These are phyloP conservation scores for Nitzschia inconspicua DNA, from an alignment of 108 stramenopile species.

Conservation along the genomic window DNA sequence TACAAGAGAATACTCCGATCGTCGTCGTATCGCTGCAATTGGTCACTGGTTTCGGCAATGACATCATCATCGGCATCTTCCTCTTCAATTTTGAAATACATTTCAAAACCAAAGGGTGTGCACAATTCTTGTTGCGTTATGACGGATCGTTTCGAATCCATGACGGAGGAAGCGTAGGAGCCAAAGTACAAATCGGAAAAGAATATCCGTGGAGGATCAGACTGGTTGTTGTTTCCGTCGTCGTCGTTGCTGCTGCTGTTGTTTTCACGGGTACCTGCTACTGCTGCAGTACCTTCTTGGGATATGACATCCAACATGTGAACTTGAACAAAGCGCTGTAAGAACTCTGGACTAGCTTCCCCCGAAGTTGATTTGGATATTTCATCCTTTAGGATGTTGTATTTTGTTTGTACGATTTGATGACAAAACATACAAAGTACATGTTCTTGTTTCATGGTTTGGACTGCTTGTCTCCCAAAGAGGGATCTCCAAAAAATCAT, in stretches of 20 bases:
- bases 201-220: conserved; percentile 10
- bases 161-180: conserved; percentile 18
- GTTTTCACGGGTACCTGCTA: too few species aligned
- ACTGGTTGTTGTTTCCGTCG: too few species aligned
- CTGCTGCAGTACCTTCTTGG: too few species aligned
- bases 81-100: conserved; percentile 25
- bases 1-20: conserved; percentile 11
- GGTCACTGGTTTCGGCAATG: too few species aligned
- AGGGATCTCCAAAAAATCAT: conserved; percentile 26
- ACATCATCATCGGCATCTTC: conserved; percentile 16
- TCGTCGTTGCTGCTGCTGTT: too few species aligned
- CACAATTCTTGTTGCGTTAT: conserved; percentile 19
- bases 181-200: conserved; percentile 32
- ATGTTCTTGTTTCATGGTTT: neutral
- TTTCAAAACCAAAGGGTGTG: conserved; percentile 18
- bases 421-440: conserved; percentile 17
- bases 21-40: conserved; percentile 4
- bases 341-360: neutral
- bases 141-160: conserved; percentile 17
- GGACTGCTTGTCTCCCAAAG: conserved; percentile 8
- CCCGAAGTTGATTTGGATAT: neutral
- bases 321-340: conserved; percentile 9
- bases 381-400: too few species aligned
- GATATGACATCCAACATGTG: conserved; percentile 32
- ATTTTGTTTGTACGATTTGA: conserved; percentile 13